phyloP scores from a whole-genome alignment of 805 yeast species.

The Wickerhamomyces silvicola region DNA sequence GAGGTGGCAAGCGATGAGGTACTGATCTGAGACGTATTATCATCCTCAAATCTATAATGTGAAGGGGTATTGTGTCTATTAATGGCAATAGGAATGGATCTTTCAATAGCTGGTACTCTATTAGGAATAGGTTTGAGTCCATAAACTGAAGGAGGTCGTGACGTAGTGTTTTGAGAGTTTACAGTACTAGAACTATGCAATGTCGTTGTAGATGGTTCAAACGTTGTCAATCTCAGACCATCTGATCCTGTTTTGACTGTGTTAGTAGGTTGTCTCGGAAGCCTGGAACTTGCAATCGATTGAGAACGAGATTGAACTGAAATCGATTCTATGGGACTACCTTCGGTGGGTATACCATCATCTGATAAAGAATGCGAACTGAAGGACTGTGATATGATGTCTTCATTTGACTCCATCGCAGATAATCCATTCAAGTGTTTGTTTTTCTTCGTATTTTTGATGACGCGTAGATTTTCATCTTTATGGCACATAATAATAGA shows the following conservation, averaged over 20 bases:
- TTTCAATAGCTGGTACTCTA: slow-evolving; percentile 3
- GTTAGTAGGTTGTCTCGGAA: no score
- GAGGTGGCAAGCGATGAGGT: slow-evolving; percentile 37
- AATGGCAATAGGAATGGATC: slow-evolving; percentile 14
- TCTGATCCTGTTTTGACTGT: slow-evolving; percentile 15
- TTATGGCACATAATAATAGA: no score
- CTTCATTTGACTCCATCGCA: no score
- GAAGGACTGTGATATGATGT: no score
- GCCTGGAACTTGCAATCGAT: background rate
- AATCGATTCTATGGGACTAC: no score
- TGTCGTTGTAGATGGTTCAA: slow-evolving; percentile 15
- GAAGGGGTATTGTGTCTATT: slow-evolving; percentile 10
- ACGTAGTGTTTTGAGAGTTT: slow-evolving; percentile 11
- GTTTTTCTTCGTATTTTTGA: no score
- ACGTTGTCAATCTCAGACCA: slow-evolving; percentile 16
- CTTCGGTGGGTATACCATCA: no score
- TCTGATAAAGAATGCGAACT: no score
- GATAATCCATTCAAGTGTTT: no score
- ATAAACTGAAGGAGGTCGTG: slow-evolving; percentile 16
- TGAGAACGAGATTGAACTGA: background rate
- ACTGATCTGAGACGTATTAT: slow-evolving; percentile 29
- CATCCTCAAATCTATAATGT: slow-evolving; percentile 25
- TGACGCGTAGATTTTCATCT: no score
- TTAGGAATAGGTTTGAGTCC: no score
- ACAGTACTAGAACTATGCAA: slow-evolving; percentile 15